Base-by-base conservation (phyloP, 441 rosid species). In the Oxalis stricta region DNA sequence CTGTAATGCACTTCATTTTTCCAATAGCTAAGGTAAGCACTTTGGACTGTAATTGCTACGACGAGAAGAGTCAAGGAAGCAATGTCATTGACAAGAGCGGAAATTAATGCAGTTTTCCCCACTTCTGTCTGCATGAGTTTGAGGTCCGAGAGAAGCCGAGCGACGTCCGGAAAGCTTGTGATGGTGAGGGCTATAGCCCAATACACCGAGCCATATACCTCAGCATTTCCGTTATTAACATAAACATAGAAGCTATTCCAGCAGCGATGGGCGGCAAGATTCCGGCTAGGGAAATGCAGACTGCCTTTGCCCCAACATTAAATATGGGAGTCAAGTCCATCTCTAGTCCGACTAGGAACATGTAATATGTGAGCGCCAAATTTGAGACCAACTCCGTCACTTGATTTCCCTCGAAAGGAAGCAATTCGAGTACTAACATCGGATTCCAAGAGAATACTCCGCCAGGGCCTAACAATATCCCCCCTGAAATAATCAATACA, bases 341-440 rank as follows among this genome's bases (percentile, higher is more conserved):
- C 56, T 87, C 99, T 5, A 92, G 84, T 19, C 97, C 99, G 17
- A 92, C 86, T 6, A 92, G 61, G 71, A 87, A 92, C 24, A 92
- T 67, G 63, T 82, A 92, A 71, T 82, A 82, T 19, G 87, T 77
- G 14, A 92, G 82, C 33, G 97, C 95, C 1, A 92, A 68, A 8
- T 84, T 87, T n/a, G 97, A 95, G 95, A 87, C 82, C 42, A 95
- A 84, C 63, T 92, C 99, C n/a, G n/a, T n/a, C n/a, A n/a, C n/a
- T n/a, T n/a, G n/a, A n/a, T n/a, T n/a, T n/a, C n/a, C n/a, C n/a
- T n/a, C n/a, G n/a, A n/a, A n/a, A n/a, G n/a, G n/a, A n/a, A n/a
- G n/a, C n/a, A n/a, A n/a, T n/a, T n/a, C n/a, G n/a, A n/a, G n/a
- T n/a, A n/a, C n/a, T n/a, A n/a, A n/a, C n/a, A n/a, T n/a, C n/a